Evolutionary conservation across 345 rosid species (phyloP).

Genomic region (Clarkia xantiana): DNA sequence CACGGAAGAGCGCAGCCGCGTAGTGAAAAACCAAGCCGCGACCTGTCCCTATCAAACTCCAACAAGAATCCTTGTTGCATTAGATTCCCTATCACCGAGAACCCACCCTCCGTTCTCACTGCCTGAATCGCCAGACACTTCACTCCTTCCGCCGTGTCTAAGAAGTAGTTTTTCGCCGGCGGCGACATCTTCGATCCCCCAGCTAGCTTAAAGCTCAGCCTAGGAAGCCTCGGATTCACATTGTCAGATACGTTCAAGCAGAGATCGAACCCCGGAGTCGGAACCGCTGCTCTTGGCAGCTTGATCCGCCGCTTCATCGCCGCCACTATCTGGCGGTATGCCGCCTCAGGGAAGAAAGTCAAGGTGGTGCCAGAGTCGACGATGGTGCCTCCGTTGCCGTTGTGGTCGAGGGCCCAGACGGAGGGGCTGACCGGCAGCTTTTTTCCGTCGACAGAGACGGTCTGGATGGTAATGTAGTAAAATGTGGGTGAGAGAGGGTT

Average conservation of each 20-base stretch:
- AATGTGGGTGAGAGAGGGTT: conserved; percentile 60
- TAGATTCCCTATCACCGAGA: conserved; percentile 75
- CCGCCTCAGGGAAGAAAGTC: conserved; percentile 36
- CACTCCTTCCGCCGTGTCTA: conserved; percentile 41
- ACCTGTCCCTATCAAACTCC: conserved; percentile 59
- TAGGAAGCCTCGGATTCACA: conserved; percentile 29
- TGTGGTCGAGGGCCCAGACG: conserved; percentile 55
- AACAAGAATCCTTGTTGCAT: conserved; percentile 89
- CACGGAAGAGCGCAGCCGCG: conserved; percentile 41
- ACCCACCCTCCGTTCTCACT: conserved; percentile 27
- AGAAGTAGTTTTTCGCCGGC: conserved; percentile 67
- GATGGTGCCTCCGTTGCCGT: conserved; percentile 78
- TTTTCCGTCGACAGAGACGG: conserved; percentile 29
- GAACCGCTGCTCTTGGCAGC: conserved; percentile 24
- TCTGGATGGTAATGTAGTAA: conserved; percentile 44
- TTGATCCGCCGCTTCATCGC: conserved; percentile 30
- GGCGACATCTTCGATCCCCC: conserved; percentile 46
- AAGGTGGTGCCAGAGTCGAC: conserved; percentile 76
- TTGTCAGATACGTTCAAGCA: conserved; percentile 49
- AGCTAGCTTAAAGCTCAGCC: conserved; percentile 33
- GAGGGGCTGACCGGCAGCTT: conserved; percentile 44
- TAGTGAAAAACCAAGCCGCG: conserved; percentile 69
- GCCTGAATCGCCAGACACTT: conserved; percentile 62
- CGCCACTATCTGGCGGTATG: conserved; percentile 31
- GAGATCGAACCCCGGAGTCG: conserved; percentile 58